Base-by-base conservation (phyloP, 2,329 filamentous ascomycete species). In the Clathrospora elynae region DNA sequence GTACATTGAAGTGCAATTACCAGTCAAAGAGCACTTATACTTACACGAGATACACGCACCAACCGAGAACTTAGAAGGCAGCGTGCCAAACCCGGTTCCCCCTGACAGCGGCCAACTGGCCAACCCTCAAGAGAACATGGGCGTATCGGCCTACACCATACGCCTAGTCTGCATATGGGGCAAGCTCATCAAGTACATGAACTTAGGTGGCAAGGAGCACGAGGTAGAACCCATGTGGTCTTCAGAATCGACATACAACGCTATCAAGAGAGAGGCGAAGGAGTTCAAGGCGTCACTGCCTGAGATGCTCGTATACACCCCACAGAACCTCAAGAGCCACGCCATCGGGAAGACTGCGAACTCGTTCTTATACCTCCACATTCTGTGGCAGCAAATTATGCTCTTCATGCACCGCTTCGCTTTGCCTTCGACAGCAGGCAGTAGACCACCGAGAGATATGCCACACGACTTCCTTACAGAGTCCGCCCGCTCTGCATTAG, bases 301-400 rank as follows among this genome's bases (percentile, higher is more conserved):
- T 0, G 77, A 81, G 6, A 76, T 77, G 22, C 73, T 97, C n/a
- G 75, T 79, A 16, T 96, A 93, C 68, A 89, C 79, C 4, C 71
- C 79, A 7, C 89, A 95, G 56, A 97, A 96, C 60, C 78, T 97
- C 2, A 85, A 89, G 43, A 81, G 86, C 26, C 90, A 97, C 66
- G 85, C 86, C 19, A 90, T 87, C 3, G 89, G 95, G 61, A 86
- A 86, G 56, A 86, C 90, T 46, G 90, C 87, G 3, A 95, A 95
- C 62, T 92, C 96, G 61, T 96, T 95, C 61, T 74, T 97, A 11
- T 95, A 96, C 62, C 75, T 97, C 39, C 93, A 99, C 68, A 87
- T 97, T 46, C 82, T 90, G 19, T 84, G 90, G 53, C 88, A 96
- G 59, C 93, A 97, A 69, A 91, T 91, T 54, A 83, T 89, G 26